These are phyloP conservation scores for Ophiostoma sp. DNA, from an alignment of 2,329 filamentous ascomycete genomes.

Conservation along the genomic window DNA sequence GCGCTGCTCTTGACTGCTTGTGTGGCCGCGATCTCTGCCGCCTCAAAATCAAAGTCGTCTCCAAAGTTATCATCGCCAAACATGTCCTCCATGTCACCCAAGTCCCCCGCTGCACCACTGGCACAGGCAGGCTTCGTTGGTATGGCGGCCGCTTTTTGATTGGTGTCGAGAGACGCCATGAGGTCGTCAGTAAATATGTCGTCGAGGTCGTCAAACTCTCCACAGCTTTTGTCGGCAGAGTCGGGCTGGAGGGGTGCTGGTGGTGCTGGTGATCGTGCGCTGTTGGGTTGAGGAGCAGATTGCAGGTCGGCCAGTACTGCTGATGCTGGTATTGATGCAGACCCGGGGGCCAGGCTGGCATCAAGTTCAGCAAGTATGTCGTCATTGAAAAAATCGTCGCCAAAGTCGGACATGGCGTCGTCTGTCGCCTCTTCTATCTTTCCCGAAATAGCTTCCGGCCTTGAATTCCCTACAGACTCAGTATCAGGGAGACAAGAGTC, in stretches of 20 bases:
- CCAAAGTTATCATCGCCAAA: constrained; percentile 68
- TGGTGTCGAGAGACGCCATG: constrained; percentile 31
- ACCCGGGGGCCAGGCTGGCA: constrained; percentile 35
- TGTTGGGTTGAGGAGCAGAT: neutral
- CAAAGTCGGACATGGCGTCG: constrained; percentile 45
- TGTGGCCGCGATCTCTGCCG: constrained; percentile 66
- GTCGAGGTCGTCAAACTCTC: constrained; percentile 55
- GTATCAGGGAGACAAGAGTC: neutral
- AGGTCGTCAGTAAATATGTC: constrained; percentile 52
- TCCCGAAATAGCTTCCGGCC: neutral
- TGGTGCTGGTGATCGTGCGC: constrained; percentile 28
- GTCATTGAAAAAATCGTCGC: constrained; percentile 52
- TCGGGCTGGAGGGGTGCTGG: constrained; percentile 27
- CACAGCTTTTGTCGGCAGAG: constrained; percentile 28
- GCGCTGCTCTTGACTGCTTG: constrained; percentile 45
- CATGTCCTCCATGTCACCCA: constrained; percentile 38
- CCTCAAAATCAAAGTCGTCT: constrained; percentile 68
- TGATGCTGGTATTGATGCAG: neutral
- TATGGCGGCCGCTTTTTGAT: constrained; percentile 18
- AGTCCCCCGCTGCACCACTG: neutral
- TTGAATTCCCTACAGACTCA: neutral
- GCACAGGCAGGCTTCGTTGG: constrained; percentile 10
- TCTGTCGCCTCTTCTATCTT: constrained; percentile 2
- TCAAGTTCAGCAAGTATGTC: constrained; percentile 54
- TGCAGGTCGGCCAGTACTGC: neutral